phyloP scores from a whole-genome alignment of 495 filamentous ascomycete species.

The Wilcoxina mikolae region DNA sequence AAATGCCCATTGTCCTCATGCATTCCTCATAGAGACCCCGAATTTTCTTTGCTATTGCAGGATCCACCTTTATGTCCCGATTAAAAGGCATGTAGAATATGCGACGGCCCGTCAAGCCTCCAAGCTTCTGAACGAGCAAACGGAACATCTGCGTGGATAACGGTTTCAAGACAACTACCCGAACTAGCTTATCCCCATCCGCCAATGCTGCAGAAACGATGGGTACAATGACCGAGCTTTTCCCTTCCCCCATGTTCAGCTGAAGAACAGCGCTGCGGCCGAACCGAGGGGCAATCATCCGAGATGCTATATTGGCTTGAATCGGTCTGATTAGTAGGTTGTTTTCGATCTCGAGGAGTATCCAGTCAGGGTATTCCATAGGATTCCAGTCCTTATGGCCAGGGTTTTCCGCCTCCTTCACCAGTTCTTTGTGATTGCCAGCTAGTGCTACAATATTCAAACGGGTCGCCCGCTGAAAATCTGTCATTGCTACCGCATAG shows the following conservation, averaged over 20 bases:
- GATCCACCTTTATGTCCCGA: slow-evolving; percentile 33
- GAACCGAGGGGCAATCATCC: slow-evolving; percentile 40
- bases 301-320: slow-evolving; percentile 41
- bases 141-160: slow-evolving; percentile 48
- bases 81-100: slow-evolving; percentile 52
- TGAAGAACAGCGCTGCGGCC: slow-evolving; percentile 45
- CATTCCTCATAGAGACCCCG: slow-evolving; percentile 35
- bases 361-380: slow-evolving; percentile 38
- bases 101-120: slow-evolving; percentile 43
- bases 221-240: slow-evolving; percentile 56
- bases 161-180: slow-evolving; percentile 49
- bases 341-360: slow-evolving; percentile 51
- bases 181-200: slow-evolving; percentile 36
- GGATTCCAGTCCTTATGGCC: slow-evolving; percentile 43
- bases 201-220: slow-evolving; percentile 44
- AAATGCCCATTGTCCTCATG: slow-evolving; percentile 35
- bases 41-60: slow-evolving; percentile 26
- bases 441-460: slow-evolving; percentile 12
- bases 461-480: slow-evolving; percentile 32
- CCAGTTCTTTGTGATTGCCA: slow-evolving; percentile 30
- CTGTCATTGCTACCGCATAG: slow-evolving; percentile 31
- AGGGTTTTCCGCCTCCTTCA: slow-evolving; percentile 37
- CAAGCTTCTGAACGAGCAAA: slow-evolving; percentile 44
- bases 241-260: slow-evolving; percentile 65
- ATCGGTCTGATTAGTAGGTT: slow-evolving; percentile 46